A percentile compares a stretch with the other conserved stretches of the same genome.
phyloP scores from a whole-genome alignment of 352 stramenopile genomes.

The Phytophthora lateralis region DNA sequence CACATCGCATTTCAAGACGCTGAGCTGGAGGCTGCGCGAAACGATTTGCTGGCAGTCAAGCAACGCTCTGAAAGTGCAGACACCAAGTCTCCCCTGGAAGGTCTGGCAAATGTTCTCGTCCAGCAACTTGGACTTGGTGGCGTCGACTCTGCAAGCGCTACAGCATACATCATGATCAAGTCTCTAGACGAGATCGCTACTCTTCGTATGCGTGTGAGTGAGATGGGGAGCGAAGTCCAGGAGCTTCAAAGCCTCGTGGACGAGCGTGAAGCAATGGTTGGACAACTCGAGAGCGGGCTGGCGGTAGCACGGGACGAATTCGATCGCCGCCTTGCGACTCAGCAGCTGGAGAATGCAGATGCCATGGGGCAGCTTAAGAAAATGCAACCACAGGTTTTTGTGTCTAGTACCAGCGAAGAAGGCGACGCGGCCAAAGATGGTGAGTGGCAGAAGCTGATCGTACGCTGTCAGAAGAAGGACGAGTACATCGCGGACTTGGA shows the following conservation, averaged over 20 bases:
- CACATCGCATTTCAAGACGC: constrained; percentile 86
- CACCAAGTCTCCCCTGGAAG: constrained; percentile 55
- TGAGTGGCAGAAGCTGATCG: constrained; percentile 77
- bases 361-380: constrained; percentile 43
- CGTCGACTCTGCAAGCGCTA: constrained; percentile 1
- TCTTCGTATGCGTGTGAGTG: constrained; percentile 50
- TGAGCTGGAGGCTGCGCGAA: constrained; percentile 55
- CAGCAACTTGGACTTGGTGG: constrained; percentile 31
- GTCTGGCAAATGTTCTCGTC: constrained; percentile 35
- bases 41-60: constrained; percentile 62
- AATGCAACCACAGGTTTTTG: constrained; percentile 42
- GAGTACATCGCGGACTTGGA: constrained; percentile 85
- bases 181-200: constrained; percentile 60
- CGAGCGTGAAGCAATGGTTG: constrained; percentile 53
- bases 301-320: constrained; percentile 71
- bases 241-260: constrained; percentile 44
- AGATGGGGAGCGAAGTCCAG: constrained; percentile 44
- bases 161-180: constrained; percentile 45
- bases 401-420: constrained; percentile 10
- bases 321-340: constrained; percentile 59
- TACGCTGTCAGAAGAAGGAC: constrained; percentile 78
- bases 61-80: constrained; percentile 37
- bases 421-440: constrained; percentile 30
- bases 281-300: constrained; percentile 69
- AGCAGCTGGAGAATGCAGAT: constrained; percentile 51